These are phyloP conservation scores for Forsythia suspensa DNA, from an alignment of 257 asterid genomes.

Conservation along the genomic window DNA sequence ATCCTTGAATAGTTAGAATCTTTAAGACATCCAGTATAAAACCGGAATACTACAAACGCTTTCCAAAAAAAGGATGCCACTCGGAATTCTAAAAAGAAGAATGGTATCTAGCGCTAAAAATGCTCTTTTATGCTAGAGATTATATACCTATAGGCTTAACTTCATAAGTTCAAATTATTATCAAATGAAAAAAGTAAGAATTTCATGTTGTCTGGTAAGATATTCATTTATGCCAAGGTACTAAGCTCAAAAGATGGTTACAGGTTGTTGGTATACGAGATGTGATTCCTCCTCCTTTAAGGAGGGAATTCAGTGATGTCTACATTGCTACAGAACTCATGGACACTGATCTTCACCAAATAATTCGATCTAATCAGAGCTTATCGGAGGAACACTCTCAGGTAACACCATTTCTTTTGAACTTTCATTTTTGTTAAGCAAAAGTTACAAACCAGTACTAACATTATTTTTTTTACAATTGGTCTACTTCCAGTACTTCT, in stretches of 20 bases:
- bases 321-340: slow-evolving; percentile 75
- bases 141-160: no score
- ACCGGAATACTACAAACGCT: no score
- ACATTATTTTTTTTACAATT: background rate
- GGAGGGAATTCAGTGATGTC: slow-evolving; percentile 85
- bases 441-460: slow-evolving; percentile 5
- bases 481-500: slow-evolving; percentile 66
- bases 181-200: background rate
- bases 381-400: slow-evolving; percentile 95
- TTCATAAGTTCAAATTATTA: background rate
- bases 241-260: background rate
- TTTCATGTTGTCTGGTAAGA: background rate
- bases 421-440: background rate
- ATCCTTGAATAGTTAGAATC: background rate
- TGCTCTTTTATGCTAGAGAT: background rate
- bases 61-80: no score
- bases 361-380: slow-evolving; percentile 87
- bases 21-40: no score
- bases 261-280: slow-evolving; percentile 81
- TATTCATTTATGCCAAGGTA: background rate
- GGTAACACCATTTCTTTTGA: slow-evolving; percentile 33
- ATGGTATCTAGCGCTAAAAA: background rate
- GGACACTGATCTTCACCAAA: slow-evolving; percentile 99
- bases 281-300: slow-evolving; percentile 90
- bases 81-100: background rate